Evolutionary conservation across 2,329 filamentous ascomycete genomes (phyloP), one percentile per base, ranked within the genome.

Genomic region (Biscogniauxia marginata): DNA sequence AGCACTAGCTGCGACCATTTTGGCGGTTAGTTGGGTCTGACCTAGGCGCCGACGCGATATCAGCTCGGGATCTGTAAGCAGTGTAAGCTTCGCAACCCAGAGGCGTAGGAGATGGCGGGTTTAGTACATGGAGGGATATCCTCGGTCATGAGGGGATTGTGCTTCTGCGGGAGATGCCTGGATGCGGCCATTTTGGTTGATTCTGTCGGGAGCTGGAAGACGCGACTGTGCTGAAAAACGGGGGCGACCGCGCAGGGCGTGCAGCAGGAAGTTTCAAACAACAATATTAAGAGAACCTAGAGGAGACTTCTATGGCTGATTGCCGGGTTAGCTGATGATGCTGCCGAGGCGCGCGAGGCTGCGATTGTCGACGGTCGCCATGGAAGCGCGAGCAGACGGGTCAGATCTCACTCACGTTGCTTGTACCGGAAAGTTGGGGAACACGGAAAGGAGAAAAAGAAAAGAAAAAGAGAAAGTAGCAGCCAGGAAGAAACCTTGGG

Each of bases 11-110:
- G 89, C 86, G 30, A 87, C 86, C 67, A 91, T 86, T 77, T 92
- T 95, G 52, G 93, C 86, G 8, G 88, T 87, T 62, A 99, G 83
- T 74, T 96, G 90, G 21, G 95, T 99, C 76, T 96, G 93, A 48
- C 93, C 95, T 47, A 99, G 82, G 65, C 93, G 90, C 69, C 95
- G 89, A 70, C 92, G 88, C 73, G 87, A 79, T 62, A 97, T 85
- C 54, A 97, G 86, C 59, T 91, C 88, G 59, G 80, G 72, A 73
- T 89, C 89, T 92, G 67, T 18, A 62, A 39, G 55, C 57, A 39
- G 46, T 50, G 61, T 67, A 49, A 68, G 63, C 52, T 25, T 46
- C 43, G 49, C 49, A 4, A 23, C 45, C 49, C 30, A 9, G 30
- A 7, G 53, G 46, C 34, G 59, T 20, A 49, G 20, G 55, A 47